Percentiles rank a stretch among this genome's conserved stretches.
phyloP scores from a whole-genome alignment of 1,284 basidiomycete genomes.

The Sanguinoderma infundibulare region DNA sequence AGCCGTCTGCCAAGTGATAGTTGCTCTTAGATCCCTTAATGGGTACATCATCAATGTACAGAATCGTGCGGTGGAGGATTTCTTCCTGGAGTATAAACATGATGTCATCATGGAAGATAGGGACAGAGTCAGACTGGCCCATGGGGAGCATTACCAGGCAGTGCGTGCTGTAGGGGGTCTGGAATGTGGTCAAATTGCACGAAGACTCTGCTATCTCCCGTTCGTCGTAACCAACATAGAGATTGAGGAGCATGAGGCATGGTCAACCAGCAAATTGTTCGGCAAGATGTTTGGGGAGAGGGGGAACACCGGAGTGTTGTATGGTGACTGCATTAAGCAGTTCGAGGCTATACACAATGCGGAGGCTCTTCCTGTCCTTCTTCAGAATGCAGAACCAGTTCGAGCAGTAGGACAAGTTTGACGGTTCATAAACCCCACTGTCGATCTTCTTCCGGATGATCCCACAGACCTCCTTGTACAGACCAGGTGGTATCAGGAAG shows the following conservation, averaged over 20 bases:
- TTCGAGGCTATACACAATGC: conserved; percentile 39
- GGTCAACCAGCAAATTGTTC: conserved; percentile 26
- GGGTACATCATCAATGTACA: conserved; percentile 39
- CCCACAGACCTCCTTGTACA: conserved; percentile 37
- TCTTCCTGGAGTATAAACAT: conserved; percentile 40
- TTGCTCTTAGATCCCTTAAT: conserved; percentile 28
- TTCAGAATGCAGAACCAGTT: conserved; percentile 46
- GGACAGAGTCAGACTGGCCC: conserved; percentile 46
- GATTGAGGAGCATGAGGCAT: conserved; percentile 31
- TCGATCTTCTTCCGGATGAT: conserved; percentile 39
- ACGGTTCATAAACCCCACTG: conserved; percentile 40
- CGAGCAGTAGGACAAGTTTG: conserved; percentile 42
- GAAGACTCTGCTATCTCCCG: conserved; percentile 28
- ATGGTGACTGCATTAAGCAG: conserved; percentile 41
- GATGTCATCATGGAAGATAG: conserved; percentile 41
- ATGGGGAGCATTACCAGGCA: conserved; percentile 37
- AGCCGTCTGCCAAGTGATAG: conserved; percentile 26
- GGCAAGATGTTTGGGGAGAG: conserved; percentile 35
- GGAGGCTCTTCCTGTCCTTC: conserved; percentile 41
- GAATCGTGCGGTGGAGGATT: conserved; percentile 38
- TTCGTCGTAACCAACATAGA: conserved; percentile 31
- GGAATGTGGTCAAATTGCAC: conserved; percentile 33
- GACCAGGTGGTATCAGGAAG: conserved; percentile 43
- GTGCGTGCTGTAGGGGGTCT: conserved; percentile 26
- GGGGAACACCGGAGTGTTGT: conserved; percentile 32